Conservation (phyloP, 257 asterid species). For the Nicotiana obtusifolia region DNA sequence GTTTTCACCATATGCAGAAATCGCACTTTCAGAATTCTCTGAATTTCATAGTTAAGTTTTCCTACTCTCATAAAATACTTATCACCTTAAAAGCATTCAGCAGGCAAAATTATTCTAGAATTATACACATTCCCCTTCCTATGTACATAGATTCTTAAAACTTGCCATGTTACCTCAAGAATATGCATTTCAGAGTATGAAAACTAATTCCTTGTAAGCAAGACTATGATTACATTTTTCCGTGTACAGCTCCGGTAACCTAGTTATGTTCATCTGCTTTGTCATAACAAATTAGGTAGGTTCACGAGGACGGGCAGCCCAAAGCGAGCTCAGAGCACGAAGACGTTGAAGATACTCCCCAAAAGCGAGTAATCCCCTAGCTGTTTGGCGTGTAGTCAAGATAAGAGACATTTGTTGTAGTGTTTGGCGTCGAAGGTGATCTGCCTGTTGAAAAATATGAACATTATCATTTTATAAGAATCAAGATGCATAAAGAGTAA, state of each 20-base stretch:
- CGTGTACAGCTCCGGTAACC: neutral
- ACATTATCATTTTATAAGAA: neutral
- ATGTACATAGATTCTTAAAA: neutral
- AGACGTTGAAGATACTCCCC: slow-evolving; percentile 44
- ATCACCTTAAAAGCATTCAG: neutral
- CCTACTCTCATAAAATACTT: neutral
- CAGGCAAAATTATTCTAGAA: neutral
- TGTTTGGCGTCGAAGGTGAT: slow-evolving; percentile 39
- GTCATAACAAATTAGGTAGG: slow-evolving; percentile 18
- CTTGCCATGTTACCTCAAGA: neutral
- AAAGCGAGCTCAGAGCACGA: slow-evolving; percentile 28
- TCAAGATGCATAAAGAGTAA: too few species aligned
- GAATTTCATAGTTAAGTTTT: neutral
- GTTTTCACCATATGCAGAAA: neutral
- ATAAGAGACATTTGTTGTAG: slow-evolving; percentile 32
- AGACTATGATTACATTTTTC: neutral
- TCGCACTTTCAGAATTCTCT: neutral
- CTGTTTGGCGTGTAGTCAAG: slow-evolving; percentile 33
- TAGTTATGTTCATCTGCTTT: neutral
- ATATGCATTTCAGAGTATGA: neutral
- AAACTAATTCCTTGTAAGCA: neutral
- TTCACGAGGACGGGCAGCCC: slow-evolving; percentile 31
- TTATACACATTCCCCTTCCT: slow-evolving; percentile 6
- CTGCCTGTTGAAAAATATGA: slow-evolving; percentile 28
- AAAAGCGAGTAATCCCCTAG: slow-evolving; percentile 34